These are phyloP conservation scores for Paraphaeosphaeria sporulosa DNA, from an alignment of 2,329 filamentous ascomycete species.

Conservation along the genomic window DNA sequence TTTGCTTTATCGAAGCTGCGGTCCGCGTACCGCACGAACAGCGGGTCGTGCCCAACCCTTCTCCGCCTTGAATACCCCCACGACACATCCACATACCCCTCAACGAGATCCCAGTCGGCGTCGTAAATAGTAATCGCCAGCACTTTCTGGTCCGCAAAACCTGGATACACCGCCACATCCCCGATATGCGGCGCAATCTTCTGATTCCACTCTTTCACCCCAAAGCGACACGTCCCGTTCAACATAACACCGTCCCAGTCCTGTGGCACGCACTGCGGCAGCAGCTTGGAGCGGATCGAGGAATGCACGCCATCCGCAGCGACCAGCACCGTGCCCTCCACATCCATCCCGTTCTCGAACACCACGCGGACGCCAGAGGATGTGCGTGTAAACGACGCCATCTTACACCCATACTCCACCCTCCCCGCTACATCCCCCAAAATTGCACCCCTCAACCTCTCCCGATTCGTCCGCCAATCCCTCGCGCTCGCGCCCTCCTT, in stretches of 20 bases:
- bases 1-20: background rate
- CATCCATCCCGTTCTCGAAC: slow-evolving; percentile 1
- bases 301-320: slow-evolving; percentile 2
- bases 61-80: background rate
- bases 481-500: background rate
- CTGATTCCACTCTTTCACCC: background rate
- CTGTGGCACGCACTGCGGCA: background rate
- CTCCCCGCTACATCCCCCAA: background rate
- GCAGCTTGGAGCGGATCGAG: background rate
- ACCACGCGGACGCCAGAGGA: background rate
- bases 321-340: background rate
- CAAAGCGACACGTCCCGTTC: background rate
- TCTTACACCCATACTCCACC: background rate
- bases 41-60: background rate
- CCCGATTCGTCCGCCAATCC: slow-evolving; percentile 4
- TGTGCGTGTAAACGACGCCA: background rate
- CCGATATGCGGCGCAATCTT: background rate
- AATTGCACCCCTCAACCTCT: background rate
- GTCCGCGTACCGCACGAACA: background rate
- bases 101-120: background rate
- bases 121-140: slow-evolving; percentile 7
- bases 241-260: slow-evolving; percentile 7
- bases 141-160: background rate
- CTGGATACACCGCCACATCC: background rate
- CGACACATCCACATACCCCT: slow-evolving; percentile 3